Percentiles rank a stretch among this genome's conserved stretches.
Evolutionary conservation across 164 flowering plant genomes (phyloP).

Genomic region (Tetracentron sinense): DNA sequence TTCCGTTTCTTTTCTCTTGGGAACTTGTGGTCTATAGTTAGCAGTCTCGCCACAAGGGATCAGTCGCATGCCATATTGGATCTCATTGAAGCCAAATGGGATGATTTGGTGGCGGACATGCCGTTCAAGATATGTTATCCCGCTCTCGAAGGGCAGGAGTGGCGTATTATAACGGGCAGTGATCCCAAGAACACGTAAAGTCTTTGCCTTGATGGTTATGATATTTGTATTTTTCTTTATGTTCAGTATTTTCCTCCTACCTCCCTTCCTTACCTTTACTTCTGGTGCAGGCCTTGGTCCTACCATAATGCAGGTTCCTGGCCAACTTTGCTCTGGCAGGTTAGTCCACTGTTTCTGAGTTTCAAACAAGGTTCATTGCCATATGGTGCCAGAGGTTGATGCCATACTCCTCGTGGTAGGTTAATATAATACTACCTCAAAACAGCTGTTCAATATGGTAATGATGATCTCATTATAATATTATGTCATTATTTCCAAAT

Average conservation of each 20-base stretch:
- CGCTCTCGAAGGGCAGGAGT: constrained; percentile 81
- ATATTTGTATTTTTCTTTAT: background rate
- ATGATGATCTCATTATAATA: background rate
- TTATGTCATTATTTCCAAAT: background rate
- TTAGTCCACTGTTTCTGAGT: constrained; percentile 16
- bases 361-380: background rate
- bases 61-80: constrained; percentile 89
- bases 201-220: constrained; percentile 11
- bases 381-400: too few species aligned
- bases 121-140: constrained; percentile 91
- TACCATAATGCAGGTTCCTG: constrained; percentile 94
- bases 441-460: background rate
- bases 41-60: constrained; percentile 67
- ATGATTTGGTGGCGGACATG: constrained; percentile 74
- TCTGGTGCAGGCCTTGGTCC: constrained; percentile 84
- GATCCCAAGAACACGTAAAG: constrained; percentile 92
- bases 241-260: background rate
- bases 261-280: constrained; percentile 8
- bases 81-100: constrained; percentile 82
- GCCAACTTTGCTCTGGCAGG: constrained; percentile 99
- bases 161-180: constrained; percentile 84
- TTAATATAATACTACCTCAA: background rate
- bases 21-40: constrained; percentile 73
- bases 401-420: too few species aligned
- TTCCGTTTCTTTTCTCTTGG: constrained; percentile 95